phyloP scores from a whole-genome alignment of 228 moss, liverwort and hornwort species.

The Sphagnum fallax region DNA sequence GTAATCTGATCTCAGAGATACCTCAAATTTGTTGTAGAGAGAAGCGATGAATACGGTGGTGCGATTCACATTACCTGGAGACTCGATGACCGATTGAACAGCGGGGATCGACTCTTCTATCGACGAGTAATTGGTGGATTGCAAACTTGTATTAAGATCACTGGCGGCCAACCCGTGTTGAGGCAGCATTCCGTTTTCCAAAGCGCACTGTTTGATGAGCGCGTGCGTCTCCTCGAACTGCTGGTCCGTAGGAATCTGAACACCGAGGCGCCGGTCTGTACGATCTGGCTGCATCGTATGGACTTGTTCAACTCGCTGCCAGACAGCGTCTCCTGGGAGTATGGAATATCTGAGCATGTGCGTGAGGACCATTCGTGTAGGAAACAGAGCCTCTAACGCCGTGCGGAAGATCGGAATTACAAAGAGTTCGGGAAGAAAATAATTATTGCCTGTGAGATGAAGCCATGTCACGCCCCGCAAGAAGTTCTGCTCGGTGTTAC shows the following conservation, averaged over 20 bases:
- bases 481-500: slow-evolving; percentile 31
- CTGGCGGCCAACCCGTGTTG: background rate
- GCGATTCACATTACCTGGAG: background rate
- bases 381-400: slow-evolving; percentile 15
- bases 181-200: slow-evolving; percentile 9
- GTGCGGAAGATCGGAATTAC: slow-evolving; percentile 31
- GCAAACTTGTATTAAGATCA: background rate
- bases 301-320: slow-evolving; percentile 9
- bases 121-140: background rate
- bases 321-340: slow-evolving; percentile 5
- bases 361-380: slow-evolving; percentile 9
- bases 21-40: slow-evolving; percentile 2
- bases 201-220: slow-evolving; percentile 8
- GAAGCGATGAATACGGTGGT: slow-evolving; percentile 9
- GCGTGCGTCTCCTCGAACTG: background rate
- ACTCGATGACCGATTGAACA: background rate
- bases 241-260: slow-evolving; percentile 7
- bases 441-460: slow-evolving; percentile 37
- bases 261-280: slow-evolving; percentile 7
- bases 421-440: slow-evolving; percentile 37
- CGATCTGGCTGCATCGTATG: slow-evolving; percentile 1
- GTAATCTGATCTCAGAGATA: slow-evolving; percentile 2
- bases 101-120: no score
- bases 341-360: slow-evolving; percentile 10
- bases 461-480: slow-evolving; percentile 30